Percentiles rank a stretch among this genome's conserved stretches.
phyloP scores from a whole-genome alignment of 495 filamentous ascomycete species.

The Aspergillus diversus region DNA sequence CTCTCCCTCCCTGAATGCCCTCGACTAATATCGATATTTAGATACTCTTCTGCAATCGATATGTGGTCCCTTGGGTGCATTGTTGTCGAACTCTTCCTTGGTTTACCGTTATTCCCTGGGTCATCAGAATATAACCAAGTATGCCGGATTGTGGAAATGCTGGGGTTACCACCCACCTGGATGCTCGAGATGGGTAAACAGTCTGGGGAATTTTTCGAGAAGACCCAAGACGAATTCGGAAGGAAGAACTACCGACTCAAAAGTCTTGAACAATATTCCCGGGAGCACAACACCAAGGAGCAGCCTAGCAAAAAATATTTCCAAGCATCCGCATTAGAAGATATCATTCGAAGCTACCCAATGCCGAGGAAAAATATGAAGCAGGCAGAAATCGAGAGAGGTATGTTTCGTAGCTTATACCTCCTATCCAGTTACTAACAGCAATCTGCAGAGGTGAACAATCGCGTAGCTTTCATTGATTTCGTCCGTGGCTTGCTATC shows the following conservation, averaged over 20 bases:
- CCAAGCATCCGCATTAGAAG: constrained; percentile 86
- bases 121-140: constrained; percentile 99
- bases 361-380: constrained; percentile 99
- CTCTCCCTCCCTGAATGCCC: not conserved
- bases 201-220: constrained; percentile 96
- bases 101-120: constrained; percentile 92
- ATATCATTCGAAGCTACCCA: constrained; percentile 95
- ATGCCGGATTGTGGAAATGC: constrained; percentile 96
- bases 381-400: constrained; percentile 91
- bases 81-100: constrained; percentile 96
- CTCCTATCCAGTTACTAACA: not conserved
- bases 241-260: constrained; percentile 90
- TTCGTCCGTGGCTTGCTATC: constrained; percentile 95
- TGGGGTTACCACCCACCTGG: constrained; percentile 94
- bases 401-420: constrained; percentile 53
- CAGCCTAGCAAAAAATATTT: constrained; percentile 99
- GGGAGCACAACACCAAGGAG: constrained; percentile 94
- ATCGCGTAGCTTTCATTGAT: constrained; percentile 97
- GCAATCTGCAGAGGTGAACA: constrained; percentile 83
- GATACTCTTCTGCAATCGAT: constrained; percentile 98
- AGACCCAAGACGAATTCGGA: constrained; percentile 88
- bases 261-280: constrained; percentile 94
- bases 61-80: constrained; percentile 99
- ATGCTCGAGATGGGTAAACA: constrained; percentile 99
- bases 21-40: constrained; percentile 26